Base-by-base conservation (phyloP, 495 filamentous ascomycete genomes). In the Hypoxylon intermedium region DNA sequence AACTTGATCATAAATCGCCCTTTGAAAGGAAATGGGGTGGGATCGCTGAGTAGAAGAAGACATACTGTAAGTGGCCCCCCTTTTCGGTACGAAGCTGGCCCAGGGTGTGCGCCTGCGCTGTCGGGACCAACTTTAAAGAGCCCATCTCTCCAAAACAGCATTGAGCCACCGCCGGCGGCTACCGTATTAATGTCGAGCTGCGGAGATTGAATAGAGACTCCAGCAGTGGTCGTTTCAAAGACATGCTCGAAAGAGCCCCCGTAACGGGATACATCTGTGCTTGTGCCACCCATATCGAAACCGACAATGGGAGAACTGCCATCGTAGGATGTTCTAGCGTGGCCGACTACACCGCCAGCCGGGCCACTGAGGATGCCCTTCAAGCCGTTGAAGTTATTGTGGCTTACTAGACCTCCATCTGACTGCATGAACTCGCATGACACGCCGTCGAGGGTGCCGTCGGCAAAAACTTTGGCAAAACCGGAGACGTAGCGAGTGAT, bases 131-230 rank as follows among this genome's bases (percentile, higher is more conserved):
- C 53, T 9, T 58, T 58, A n/a, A 63, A 63, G 0, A 63, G 33
- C 0, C 53, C 60, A 72, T 60, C 37, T 60, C 74, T 56, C 42
- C 53, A 63, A 53, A 56, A 53, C 9, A 63, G 36, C 47, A 63
- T 63, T 1, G 67, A 72, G 1, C 76, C 75, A 44, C 75, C 76
- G 0, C 76, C 76, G n/a, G 76, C 76, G 49, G 77, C 77, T 2
- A 80, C 76, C 0, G 94, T 98, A 73, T 98, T 97, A 74, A 98
- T 97, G 75, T 98, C 94, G 0, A 98, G 83, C 68, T 98, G 94
- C 0, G 94, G 94, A 0, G 89, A 93, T 67, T 98, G 94, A 36
- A 98, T 96, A 0, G 92, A 91, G 9, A 98, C 91, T 20, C 94
- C 94, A 1, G 94, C 93, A 0, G 95, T 96, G 0, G 93, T 97